Conservation (phyloP, 2,329 filamentous ascomycete genomes). For the Botrytis tulipae region DNA sequence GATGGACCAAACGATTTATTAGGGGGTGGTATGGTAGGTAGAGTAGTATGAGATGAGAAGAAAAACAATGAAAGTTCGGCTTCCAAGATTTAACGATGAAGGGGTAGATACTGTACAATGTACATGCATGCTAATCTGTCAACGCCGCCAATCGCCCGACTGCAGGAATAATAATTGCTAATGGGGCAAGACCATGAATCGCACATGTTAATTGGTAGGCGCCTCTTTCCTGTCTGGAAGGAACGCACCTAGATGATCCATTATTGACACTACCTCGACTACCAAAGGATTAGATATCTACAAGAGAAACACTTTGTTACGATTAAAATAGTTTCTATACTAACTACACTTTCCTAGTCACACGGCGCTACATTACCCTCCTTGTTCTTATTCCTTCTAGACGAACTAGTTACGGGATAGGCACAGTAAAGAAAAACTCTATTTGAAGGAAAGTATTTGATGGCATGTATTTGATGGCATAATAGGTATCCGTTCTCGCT, state of each 20-base stretch:
- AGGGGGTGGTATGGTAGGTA: too few species aligned
- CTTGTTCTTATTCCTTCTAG: not conserved
- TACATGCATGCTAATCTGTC: not conserved
- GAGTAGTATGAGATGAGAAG: not conserved
- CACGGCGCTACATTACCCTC: not conserved
- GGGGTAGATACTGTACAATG: not conserved
- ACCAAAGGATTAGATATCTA: not conserved
- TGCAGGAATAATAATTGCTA: not conserved
- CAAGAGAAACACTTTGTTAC: not conserved
- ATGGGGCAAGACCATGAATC: not conserved
- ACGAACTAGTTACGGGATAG: not conserved
- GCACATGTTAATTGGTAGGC: not conserved
- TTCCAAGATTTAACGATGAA: constrained; percentile 13
- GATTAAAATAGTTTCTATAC: not conserved
- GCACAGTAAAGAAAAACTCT: not conserved
- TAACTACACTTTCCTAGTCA: not conserved
- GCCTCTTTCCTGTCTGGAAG: not conserved
- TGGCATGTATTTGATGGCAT: not conserved
- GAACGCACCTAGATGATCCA: not conserved
- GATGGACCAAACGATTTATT: not conserved
- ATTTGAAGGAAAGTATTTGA: not conserved
- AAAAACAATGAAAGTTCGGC: not conserved
- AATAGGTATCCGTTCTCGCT: not conserved
- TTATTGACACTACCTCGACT: not conserved
- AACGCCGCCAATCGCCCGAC: constrained; percentile 8